Evolutionary conservation across 352 stramenopile genomes (phyloP), one percentile per base, ranked within the genome.

Genomic region (Phytophthora citrophthora): DNA sequence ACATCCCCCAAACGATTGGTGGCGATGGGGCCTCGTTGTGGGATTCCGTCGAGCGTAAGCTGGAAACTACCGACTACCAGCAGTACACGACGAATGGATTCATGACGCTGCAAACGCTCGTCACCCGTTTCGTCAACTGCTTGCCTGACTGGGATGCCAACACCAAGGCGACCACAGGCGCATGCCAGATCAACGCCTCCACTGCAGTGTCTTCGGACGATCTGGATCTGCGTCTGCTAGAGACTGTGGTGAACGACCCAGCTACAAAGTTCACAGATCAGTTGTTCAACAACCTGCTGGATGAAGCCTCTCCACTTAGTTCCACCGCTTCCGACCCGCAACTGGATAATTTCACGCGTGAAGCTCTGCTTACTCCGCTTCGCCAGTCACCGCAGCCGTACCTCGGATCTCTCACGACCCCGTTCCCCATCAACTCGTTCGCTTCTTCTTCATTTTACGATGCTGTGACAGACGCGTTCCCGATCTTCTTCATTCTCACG

Each of bases 41-140:
- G 62, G 26, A 61, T 32, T 70, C 62, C 5, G 51, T 70, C 6
- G 39, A 58, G 6, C 62, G 56, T 29, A 71, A 71, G 15, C 49
- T 71, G 12, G 61, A 56, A 54, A 62, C 40, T n/a, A 64, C 59
- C 16, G 54, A 77, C n/a, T 78, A 76, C 38, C 50, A 62, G 39
- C 67, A 70, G 34, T 83, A 86, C 54, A 74, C 77, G 4, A 62
- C 39, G 3, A 61, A 71, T 7, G 77, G 77, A 4, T 85, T 85
- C 64, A 50, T 72, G 49, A 81, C 77, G 10, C 67, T 87, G 18
- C 77, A 87, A 54, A 81, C 72, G 36, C 60, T 85, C 12, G 67
- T 87, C 2, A 70, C 64, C 1, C 57, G 69, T 1, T 87, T 87
- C 53, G 44, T 77, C 5, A 68, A 64, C 24, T 87, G 77, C 12